Evolutionary conservation across 2,329 filamentous ascomycete species (phyloP), one percentile per base, ranked within the genome.

Genomic region (Nemania sp.): DNA sequence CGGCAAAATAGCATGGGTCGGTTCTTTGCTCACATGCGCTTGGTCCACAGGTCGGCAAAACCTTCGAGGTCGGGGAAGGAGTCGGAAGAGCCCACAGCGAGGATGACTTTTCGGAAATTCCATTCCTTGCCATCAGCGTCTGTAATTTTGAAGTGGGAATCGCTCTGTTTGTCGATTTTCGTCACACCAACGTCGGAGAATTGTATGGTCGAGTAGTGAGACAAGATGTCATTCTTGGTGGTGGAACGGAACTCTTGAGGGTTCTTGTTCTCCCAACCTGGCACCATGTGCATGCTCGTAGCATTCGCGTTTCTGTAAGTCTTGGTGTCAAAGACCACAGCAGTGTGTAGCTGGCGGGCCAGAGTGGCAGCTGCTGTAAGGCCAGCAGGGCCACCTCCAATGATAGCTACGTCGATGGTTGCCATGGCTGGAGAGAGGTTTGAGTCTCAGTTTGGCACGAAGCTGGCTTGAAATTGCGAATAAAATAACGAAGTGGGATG

Each of bases 131-230:
- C 58, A 10, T 50, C 25, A 4, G 40, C 49, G 53, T 68, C 66
- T 5, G n/a, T 63, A 0, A 73, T 73, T 43, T 72, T 69, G 46
- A 81, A 80, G 3, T 64, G 64, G 2, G 56, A 37, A 25, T 68
- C 64, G 17, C 2, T 57, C 47, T 64, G 48, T 54, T 66, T 67
- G 21, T 65, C 61, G 6, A 67, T 54, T 13, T 63, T 62, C 34
- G 56, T 48, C 1, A 68, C 63, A 2, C 5, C 49, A 1, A 63
- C 45, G 34, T 68, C 66, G 10, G 37, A 54, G 17, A 67, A 67
- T 29, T 64, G 55, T 20, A 68, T 60, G 1, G 65, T 60, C 3
- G 52, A 51, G 49, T 68, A 68, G 40, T 42, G 42, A 0, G 63
- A 43, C 15, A 49, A 0, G 11, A 68, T 64, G 13, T 67, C 59